Base-by-base conservation (phyloP, 352 stramenopile genomes). In the Pythium rhizo-oryzae region DNA sequence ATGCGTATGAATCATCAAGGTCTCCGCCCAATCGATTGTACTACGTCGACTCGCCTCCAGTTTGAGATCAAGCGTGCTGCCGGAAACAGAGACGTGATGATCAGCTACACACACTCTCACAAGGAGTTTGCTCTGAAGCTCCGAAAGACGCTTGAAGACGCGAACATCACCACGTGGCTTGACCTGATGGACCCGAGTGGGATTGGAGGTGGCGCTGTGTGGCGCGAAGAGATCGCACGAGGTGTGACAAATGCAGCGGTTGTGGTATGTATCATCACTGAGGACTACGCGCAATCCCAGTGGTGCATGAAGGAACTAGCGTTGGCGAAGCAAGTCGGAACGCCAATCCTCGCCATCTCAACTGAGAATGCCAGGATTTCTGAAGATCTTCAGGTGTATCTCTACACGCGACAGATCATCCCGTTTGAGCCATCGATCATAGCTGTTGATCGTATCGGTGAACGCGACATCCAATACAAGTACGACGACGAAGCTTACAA, bases 301-400 rank as follows among this genome's bases (percentile, higher is more conserved):
- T 89, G 81, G 81, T 89, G 81, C 50, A 75, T 89, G 59, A 89
- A 89, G 59, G 81, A 90, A 44, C 52, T 90, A 4, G 81, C 81
- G 21, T 59, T 85, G 12, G 81, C 81, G 1, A 92, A 93, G 66
- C 84, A 94, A 58, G 83, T 92, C 0, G 84, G 86, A 19, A 94
- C 86, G 7, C 84, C 86, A 2, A 89, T 94, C 44, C 52, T 94
- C 41, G 84, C 86, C 13, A 90, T 94, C 19, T 94, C 86, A 9
- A 93, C 84, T 0, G 86, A 94, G 53, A 69, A 86, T 46, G 73
- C 83, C 0, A 73, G 78, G 19, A 87, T 94, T 33, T 92, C 85
- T 0, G 86, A 94, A 70, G 86, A 94, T n/a, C 65, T 94, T 12
- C 86, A 94, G 49, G 86, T 94, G 43, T 94, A 94, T 53, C 62